Evolutionary conservation across 306 rosid species (phyloP), one percentile per base, ranked within the genome.

Genomic region (Biancaea sappan): DNA sequence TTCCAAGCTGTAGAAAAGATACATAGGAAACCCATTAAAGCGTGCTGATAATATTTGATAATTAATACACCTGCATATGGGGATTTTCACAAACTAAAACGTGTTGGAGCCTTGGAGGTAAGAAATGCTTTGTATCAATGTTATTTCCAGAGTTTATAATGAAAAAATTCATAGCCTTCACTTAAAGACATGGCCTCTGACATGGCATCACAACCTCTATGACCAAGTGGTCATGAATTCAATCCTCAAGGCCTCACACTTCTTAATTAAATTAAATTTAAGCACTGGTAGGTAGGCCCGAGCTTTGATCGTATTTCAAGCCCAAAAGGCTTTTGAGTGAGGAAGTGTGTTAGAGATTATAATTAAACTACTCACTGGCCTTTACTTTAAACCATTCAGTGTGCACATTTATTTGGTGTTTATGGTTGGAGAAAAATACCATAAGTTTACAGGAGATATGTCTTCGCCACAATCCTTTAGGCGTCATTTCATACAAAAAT

Each of bases 1-100:
- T 83, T 84, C 85, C 63, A 80, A 87, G 88, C 98, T 94, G 93
- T 72, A 71, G 26, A 67, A 77, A 58, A 79, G 37, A 76, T 53
- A 40, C 64, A 66, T 29, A 73, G 37, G 59, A 72, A 44, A 81
- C 72, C 67, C 77, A 65, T 67, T 29, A 51, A 75, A 48, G 64
- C 69, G 37, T 24, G 51, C 28, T 52, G 56, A 83, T 29, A 72
- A 60, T 38, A 67, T 50, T 59, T 31, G 47, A 19, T 69, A 61
- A 53, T 31, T 67, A 29, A 54, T 54, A 34, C 28, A 56, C 66
- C 38, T 31, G 13, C 14, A 25, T 24, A 46, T 12, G 69, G 75
- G 32, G n/a, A n/a, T 9, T 75, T 75, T 71, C 71, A 52, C 4
- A 64, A 76, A 52, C 69, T 44, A 22, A 21, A 57, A 54, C 35